These are phyloP conservation scores for Hansfordia pulvinata DNA, from an alignment of 2,329 filamentous ascomycete species.

Conservation along the genomic window DNA sequence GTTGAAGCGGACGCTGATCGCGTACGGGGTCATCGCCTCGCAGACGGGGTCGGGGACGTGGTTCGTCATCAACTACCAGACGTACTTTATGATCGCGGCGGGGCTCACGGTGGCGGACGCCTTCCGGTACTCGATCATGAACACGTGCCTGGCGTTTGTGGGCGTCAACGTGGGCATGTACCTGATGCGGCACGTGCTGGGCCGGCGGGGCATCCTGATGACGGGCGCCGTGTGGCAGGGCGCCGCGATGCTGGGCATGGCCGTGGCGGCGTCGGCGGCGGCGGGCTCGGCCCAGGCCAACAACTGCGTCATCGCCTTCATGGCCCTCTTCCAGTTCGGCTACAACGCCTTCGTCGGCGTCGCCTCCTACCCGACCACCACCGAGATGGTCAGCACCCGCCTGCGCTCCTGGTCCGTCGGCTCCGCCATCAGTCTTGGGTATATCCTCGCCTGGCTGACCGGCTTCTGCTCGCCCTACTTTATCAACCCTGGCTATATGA, in stretches of 20 bases:
- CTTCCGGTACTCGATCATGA: conserved; percentile 35
- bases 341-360: conserved; percentile 25
- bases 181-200: conserved; percentile 30
- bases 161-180: conserved; percentile 34
- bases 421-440: no score
- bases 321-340: conserved; percentile 18
- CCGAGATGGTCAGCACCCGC: conserved; percentile 27
- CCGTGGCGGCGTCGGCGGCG: conserved; percentile 19
- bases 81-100: conserved; percentile 31
- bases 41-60: conserved; percentile 30
- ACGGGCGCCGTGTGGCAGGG: conserved; percentile 28
- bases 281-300: conserved; percentile 14
- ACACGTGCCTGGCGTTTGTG: conserved; percentile 31
- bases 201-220: conserved; percentile 31
- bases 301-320: conserved; percentile 21
- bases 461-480: no score
- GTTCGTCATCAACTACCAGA: conserved; percentile 35
- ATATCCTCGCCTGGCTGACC: conserved; percentile 20
- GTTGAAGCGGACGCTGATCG: conserved; percentile 33
- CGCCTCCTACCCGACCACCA: conserved; percentile 25
- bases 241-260: conserved; percentile 28
- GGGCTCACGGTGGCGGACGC: conserved; percentile 24
- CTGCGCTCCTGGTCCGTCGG: conserved; percentile 32
- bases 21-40: conserved; percentile 30
- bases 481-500: no score